phyloP scores from a whole-genome alignment of 106 monocot species.

The Acorus calamus region DNA sequence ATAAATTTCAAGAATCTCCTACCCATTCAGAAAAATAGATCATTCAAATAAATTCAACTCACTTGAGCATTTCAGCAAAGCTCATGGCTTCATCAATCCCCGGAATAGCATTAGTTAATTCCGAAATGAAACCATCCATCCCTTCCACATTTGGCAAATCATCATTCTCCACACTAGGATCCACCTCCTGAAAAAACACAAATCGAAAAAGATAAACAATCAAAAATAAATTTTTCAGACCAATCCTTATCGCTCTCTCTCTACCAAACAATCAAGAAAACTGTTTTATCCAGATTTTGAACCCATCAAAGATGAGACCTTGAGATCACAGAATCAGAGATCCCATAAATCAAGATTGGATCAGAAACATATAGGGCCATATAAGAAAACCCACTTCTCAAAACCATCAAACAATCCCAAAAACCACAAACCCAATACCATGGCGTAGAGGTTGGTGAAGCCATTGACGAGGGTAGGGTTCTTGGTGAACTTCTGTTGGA shows the following conservation, averaged over 20 bases:
- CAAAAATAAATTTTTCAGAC: neutral
- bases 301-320: no score
- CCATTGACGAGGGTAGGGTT: conserved; percentile 91
- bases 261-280: no score
- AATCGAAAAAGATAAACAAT: neutral
- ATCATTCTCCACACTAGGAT: conserved; percentile 92
- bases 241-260: no score
- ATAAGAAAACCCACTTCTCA: neutral
- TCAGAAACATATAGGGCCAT: neutral
- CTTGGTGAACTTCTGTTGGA: conserved; percentile 97
- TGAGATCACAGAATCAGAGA: no score
- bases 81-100: conserved; percentile 98
- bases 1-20: no score
- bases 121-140: conserved; percentile 73
- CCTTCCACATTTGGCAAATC: conserved; percentile 64
- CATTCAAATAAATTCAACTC: conserved; percentile 1
- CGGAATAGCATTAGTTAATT: conserved; percentile 87
- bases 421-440: conserved; percentile 27
- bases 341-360: no score
- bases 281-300: no score
- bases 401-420: neutral
- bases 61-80: conserved; percentile 99
- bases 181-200: conserved; percentile 53
- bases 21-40: neutral
- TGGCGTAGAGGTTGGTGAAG: conserved; percentile 89